These are phyloP conservation scores for Penicillium antarcticum DNA, from an alignment of 495 filamentous ascomycete species.

Conservation along the genomic window DNA sequence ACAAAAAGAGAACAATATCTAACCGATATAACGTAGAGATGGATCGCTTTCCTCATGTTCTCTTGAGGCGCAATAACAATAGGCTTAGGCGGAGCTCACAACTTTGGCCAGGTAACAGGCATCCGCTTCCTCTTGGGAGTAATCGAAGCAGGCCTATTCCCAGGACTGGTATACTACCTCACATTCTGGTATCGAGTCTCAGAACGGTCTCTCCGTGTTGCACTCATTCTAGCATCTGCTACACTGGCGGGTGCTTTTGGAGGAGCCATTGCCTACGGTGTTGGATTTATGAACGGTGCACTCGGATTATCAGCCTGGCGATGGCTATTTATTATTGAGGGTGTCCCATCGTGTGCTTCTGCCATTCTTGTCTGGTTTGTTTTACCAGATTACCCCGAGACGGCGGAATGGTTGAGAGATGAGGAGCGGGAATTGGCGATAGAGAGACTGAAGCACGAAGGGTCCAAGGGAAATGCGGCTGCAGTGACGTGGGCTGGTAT, in stretches of 20 bases:
- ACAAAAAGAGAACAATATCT: too few relatives aligned
- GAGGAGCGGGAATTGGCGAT: constrained; percentile 51
- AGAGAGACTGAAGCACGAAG: constrained; percentile 49
- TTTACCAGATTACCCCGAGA: constrained; percentile 61
- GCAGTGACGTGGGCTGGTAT: constrained; percentile 56
- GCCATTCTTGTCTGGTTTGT: constrained; percentile 55
- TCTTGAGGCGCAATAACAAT: too few relatives aligned
- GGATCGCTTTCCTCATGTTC: too few relatives aligned
- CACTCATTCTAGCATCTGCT: constrained; percentile 59
- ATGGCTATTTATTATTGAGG: constrained; percentile 70
- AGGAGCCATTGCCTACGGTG: constrained; percentile 59
- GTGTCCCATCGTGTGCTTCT: constrained; percentile 52
- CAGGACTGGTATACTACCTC: constrained; percentile 61
- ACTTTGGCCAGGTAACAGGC: constrained; percentile 47
- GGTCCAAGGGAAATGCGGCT: constrained; percentile 46
- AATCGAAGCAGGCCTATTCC: constrained; percentile 55
- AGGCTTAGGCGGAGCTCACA: constrained; percentile 46
- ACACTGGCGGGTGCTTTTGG: constrained; percentile 68
- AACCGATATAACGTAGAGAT: too few relatives aligned
- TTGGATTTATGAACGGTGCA: constrained; percentile 58
- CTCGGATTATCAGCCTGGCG: constrained; percentile 58
- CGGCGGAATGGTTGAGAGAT: constrained; percentile 45
- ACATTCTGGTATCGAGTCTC: constrained; percentile 63
- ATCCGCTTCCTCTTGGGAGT: constrained; percentile 60
- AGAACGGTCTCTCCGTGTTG: constrained; percentile 58